Evolutionary conservation across 1,139 yeast genomes (phyloP).

Genomic region (Pichia sp.): DNA sequence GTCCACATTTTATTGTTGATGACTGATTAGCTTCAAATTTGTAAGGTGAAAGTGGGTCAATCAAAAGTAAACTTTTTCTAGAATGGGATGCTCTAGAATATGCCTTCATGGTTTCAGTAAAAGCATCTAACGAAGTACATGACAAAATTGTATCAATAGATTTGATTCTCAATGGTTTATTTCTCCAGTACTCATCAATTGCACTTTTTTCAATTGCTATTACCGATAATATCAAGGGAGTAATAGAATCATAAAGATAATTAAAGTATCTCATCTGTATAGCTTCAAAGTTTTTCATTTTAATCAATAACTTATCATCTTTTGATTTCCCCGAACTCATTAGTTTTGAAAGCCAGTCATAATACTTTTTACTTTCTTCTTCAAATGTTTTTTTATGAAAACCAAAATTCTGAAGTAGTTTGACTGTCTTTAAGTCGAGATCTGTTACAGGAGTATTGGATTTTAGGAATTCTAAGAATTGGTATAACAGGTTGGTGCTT

Average conservation of each 20-base stretch:
- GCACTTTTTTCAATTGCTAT: not conserved
- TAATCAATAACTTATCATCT: conserved; percentile 54
- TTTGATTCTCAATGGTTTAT: conserved; percentile 14
- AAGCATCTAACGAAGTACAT: conserved; percentile 15
- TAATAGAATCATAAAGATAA: conserved; percentile 52
- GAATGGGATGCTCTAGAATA: conserved; percentile 1
- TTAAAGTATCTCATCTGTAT: conserved; percentile 67
- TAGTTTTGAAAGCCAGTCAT: conserved; percentile 66
- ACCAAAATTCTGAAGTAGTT: conserved; percentile 10
- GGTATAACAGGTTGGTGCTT: conserved; percentile 1
- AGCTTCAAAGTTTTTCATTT: conserved; percentile 57
- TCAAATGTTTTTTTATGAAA: conserved; percentile 44
- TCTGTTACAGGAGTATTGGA: conserved; percentile 6
- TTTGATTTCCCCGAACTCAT: conserved; percentile 54
- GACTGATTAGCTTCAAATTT: conserved; percentile 4
- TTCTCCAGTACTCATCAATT: conserved; percentile 7
- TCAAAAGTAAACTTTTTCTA: conserved; percentile 3
- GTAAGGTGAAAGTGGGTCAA: conserved; percentile 8
- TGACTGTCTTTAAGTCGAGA: conserved; percentile 5
- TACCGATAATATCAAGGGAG: conserved; percentile 22
- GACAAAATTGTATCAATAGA: conserved; percentile 17
- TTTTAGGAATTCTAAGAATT: conserved; percentile 5
- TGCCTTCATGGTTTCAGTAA: conserved; percentile 2
- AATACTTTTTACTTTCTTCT: conserved; percentile 65
- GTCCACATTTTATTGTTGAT: conserved; percentile 22